Base-by-base conservation (phyloP, 441 rosid species). In the Arabidopsis lyrata region DNA sequence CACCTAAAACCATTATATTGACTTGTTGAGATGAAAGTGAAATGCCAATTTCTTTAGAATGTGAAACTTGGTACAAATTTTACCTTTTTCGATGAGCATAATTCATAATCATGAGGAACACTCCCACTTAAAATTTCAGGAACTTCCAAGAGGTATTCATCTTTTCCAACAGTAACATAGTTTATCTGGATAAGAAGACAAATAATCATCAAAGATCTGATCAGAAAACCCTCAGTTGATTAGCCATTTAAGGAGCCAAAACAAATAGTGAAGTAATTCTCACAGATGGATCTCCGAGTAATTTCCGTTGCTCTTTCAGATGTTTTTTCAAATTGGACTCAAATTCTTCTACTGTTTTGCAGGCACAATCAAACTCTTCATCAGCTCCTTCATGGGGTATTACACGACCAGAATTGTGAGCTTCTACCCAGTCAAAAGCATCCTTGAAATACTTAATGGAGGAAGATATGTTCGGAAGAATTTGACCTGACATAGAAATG, bases 361-460 rank as follows among this genome's bases (percentile, higher is more conserved):
- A 85, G 54, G 97, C 92, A 72, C 78, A 78, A 77, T 96, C 99
- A 72, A 90, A 93, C 67, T 90, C 96, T 53, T 70, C 62, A 78
- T 93, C 98, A 57, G 80, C 96, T 74, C 97, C 99, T 78, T 88
- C 90, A 81, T 49, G 92, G 73, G 99, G 98, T 83, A 90, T 83
- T 72, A 96, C 70, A 59, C 98, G 96, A 64, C 99, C 99, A 66
- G 97, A 86, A 78, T 59, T 80, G 78, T 86, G 75, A 73, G 99
- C 99, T 85, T 91, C 99, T 58, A 66, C 90, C 99, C 99, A 96
- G 77, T 96, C 96, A 74, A 96, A 96, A 47, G 93, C 98, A 79
- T 85, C 90, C 84, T 93, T 91, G 78, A 96, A 93, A 80, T 88
- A 92, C 69, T 81, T 83, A 52, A 96, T 85, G 77, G 81, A 75